Evolutionary conservation across 2,329 filamentous ascomycete species (phyloP), one percentile per base, ranked within the genome.

Genomic region (Fonsecaea multimorphosa): DNA sequence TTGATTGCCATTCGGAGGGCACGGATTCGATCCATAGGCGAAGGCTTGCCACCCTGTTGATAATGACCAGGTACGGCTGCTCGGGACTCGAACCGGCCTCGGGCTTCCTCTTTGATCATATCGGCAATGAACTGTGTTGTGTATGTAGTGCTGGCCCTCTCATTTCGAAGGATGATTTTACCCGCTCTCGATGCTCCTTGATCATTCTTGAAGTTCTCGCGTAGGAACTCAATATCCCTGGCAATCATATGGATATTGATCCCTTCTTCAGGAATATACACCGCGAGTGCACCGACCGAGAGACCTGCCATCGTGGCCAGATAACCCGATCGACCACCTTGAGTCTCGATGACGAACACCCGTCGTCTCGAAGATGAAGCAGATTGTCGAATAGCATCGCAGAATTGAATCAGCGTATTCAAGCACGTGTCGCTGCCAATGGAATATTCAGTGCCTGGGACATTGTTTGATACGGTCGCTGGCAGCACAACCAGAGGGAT

Each of bases 401-500:
- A 97, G 80, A 97, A 99, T 72, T 90, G 87, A 69, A 97, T 92
- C 44, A 99, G 85, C 62, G 96, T 93, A 80, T 99, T 99, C 68
- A 99, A 82, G 76, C 95, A 98, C 1, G 95, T 99, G 75, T 99
- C 95, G 34, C 93, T 97, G 51, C 95, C 95, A 53, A 99, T 87
- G 1, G 93, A 97, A 82, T 97, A 98, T 79, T 99, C 95, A 0
- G 94, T 97, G 44, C 95, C 95, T 0, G 95, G 95, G 3, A 99
- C 95, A 77, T 99, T 99, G 84, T 99, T 99, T 71, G 92, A 97
- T 72, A 99, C 94, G 9, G 95, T 99, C n/a, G 95, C 95, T 0
- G 95, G 95, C 29, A 99, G 84, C 49, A 97, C 85, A 60, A 90
- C 86, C 84, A 98, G 92, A 22, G 95, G 95, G 70, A 99, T 97